Percentiles rank a stretch among this genome's conserved stretches.
Evolutionary conservation across 768 basidiomycete species (phyloP).

Genomic region (Porpolomopsis calyptriformis): DNA sequence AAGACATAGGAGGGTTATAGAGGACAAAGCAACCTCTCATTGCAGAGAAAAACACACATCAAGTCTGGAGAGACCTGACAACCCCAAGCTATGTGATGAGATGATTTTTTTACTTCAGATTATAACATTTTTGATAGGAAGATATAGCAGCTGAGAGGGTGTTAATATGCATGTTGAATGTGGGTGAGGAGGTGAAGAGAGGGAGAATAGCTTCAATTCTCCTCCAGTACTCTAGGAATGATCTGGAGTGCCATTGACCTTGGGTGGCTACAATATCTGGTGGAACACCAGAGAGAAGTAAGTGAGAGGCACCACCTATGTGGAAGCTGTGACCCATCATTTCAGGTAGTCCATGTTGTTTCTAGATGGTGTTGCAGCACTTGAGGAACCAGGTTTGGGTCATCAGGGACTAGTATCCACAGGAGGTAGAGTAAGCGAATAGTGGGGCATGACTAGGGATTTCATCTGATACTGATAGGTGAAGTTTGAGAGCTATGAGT

Average conservation of each 20-base stretch:
- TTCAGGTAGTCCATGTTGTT: background rate
- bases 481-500: constrained; percentile 15
- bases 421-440: constrained; percentile 7
- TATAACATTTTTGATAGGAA: too few species aligned
- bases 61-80: too few species aligned
- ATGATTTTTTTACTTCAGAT: too few species aligned
- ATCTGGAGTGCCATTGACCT: constrained; percentile 24
- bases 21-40: too few species aligned
- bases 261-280: constrained; percentile 24
- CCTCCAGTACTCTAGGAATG: constrained; percentile 23
- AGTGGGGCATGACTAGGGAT: constrained; percentile 13
- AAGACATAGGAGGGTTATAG: too few species aligned
- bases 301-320: constrained; percentile 19
- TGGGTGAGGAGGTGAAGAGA: constrained; percentile 9
- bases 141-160: too few species aligned
- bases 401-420: constrained; percentile 6
- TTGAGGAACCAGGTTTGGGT: constrained; percentile 9
- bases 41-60: too few species aligned
- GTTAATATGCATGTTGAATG: too few species aligned
- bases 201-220: constrained; percentile 17
- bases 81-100: too few species aligned
- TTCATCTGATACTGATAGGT: constrained; percentile 11
- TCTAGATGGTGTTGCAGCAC: constrained; percentile 13
- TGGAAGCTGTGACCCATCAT: constrained; percentile 18
- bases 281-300: constrained; percentile 17